These are phyloP conservation scores for Cyclotella kingstonii DNA, from an alignment of 108 stramenopile species.

Conservation along the genomic window DNA sequence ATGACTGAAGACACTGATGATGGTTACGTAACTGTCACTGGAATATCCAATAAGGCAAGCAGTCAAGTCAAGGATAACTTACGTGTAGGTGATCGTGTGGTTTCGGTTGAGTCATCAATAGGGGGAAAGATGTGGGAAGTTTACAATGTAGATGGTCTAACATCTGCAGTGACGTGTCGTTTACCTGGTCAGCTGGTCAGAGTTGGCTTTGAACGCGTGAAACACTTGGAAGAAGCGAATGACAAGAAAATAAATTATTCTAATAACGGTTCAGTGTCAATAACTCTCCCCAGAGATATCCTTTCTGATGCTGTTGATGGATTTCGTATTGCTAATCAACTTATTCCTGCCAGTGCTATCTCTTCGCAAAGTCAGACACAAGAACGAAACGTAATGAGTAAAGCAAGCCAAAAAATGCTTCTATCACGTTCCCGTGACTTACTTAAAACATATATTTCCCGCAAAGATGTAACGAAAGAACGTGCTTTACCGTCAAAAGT, in stretches of 20 bases:
- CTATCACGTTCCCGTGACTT: conserved; percentile 69
- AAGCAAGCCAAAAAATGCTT: conserved; percentile 48
- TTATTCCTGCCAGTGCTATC: conserved; percentile 7
- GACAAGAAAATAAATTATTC: conserved; percentile 2
- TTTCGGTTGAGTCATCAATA: conserved; percentile 74
- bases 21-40: conserved; percentile 71
- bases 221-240: background rate
- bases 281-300: conserved; percentile 17
- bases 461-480: conserved; percentile 53
- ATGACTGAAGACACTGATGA: conserved; percentile 60
- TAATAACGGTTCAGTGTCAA: conserved; percentile 8
- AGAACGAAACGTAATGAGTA: conserved; percentile 12
- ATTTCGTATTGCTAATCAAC: conserved; percentile 30
- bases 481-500: conserved; percentile 56
- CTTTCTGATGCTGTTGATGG: conserved; percentile 45
- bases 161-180: conserved; percentile 75
- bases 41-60: conserved; percentile 65
- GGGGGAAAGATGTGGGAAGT: conserved; percentile 85
- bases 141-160: conserved; percentile 75
- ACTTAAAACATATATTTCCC: conserved; percentile 59
- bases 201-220: conserved; percentile 64
- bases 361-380: conserved; percentile 5
- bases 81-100: conserved; percentile 67
- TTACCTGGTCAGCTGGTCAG: conserved; percentile 73
- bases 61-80: conserved; percentile 57